These are phyloP conservation scores for Fonsecaea nubica DNA, from an alignment of 2,329 filamentous ascomycete species.

Conservation along the genomic window DNA sequence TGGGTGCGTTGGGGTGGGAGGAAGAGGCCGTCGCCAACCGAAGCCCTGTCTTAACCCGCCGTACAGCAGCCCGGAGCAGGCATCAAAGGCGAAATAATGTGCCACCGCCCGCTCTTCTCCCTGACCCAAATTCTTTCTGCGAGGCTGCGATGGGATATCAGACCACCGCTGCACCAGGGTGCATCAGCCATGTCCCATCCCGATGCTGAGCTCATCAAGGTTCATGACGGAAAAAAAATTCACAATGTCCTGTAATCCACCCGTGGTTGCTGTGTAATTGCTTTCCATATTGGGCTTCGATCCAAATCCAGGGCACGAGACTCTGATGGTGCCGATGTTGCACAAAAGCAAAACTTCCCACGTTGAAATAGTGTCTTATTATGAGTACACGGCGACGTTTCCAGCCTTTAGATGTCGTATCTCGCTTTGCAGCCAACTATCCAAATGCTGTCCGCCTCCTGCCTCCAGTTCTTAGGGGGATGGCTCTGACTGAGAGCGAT, in stretches of 20 bases:
- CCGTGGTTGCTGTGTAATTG: slow-evolving; percentile 16
- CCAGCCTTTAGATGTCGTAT: slow-evolving; percentile 32
- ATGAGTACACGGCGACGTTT: slow-evolving; percentile 35
- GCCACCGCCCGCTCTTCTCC: neutral
- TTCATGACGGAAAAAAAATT: slow-evolving; percentile 1
- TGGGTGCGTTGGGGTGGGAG: neutral
- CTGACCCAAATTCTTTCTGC: neutral
- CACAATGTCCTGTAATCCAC: slow-evolving; percentile 17
- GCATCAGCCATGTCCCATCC: neutral
- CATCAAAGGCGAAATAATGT: neutral
- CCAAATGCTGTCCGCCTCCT: slow-evolving; percentile 6
- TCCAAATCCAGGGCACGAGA: neutral
- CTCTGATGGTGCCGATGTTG: neutral
- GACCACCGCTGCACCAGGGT: slow-evolving; percentile 7
- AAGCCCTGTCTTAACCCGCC: neutral
- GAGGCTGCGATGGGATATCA: slow-evolving; percentile 18
- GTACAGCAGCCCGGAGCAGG: too few species aligned
- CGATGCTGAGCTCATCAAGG: slow-evolving; percentile 17
- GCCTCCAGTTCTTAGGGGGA: neutral
- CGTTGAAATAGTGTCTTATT: slow-evolving; percentile 30
- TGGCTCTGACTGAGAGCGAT: slow-evolving; percentile 5
- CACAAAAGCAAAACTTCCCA: neutral
- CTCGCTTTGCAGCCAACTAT: slow-evolving; percentile 12
- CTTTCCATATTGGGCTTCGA: slow-evolving; percentile 16
- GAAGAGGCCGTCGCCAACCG: neutral